Percentiles rank a stretch among this genome's conserved stretches.
Conservation (phyloP, 352 stramenopile species). For the Phytophthora sp. region DNA sequence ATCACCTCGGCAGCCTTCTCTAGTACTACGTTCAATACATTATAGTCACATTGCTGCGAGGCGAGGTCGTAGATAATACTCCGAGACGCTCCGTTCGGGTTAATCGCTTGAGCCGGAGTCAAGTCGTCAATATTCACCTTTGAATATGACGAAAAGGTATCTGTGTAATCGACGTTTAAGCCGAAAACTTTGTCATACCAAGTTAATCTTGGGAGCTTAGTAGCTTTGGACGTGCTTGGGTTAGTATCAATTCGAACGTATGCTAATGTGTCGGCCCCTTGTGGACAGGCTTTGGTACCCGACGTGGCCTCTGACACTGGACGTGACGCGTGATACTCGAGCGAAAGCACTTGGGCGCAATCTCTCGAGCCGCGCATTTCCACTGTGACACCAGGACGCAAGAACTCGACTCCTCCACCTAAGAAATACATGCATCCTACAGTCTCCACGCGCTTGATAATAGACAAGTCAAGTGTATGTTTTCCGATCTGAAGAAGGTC, state of each 20-base stretch:
- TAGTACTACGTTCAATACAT: conserved; percentile 17
- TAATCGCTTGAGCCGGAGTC: conserved; percentile 13
- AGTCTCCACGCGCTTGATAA: conserved; percentile 33
- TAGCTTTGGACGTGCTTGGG: neutral
- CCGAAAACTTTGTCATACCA: conserved; percentile 37
- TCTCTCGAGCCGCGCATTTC: conserved; percentile 42
- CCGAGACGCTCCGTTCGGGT: neutral
- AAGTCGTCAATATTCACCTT: conserved; percentile 39
- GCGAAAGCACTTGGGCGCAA: conserved; percentile 37
- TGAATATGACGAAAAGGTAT: conserved; percentile 8
- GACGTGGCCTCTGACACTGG: conserved; percentile 3
- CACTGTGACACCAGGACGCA: conserved; percentile 40
- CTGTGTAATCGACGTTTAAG: neutral
- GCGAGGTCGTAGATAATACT: conserved; percentile 24
- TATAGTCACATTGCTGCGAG: neutral
- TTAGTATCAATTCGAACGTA: conserved; percentile 22
- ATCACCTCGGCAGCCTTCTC: conserved; percentile 32
- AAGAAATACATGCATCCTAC: conserved; percentile 45
- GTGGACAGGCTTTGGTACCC: neutral
- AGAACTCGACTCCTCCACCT: conserved; percentile 43
- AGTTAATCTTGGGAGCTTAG: neutral
- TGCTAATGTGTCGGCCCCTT: conserved; percentile 16
- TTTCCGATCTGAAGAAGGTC: conserved; percentile 33
- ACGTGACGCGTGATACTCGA: conserved; percentile 17
- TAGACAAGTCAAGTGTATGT: conserved; percentile 11